These are phyloP conservation scores for Suhomyces sp. DNA, from an alignment of 805 yeast genomes.

Conservation along the genomic window DNA sequence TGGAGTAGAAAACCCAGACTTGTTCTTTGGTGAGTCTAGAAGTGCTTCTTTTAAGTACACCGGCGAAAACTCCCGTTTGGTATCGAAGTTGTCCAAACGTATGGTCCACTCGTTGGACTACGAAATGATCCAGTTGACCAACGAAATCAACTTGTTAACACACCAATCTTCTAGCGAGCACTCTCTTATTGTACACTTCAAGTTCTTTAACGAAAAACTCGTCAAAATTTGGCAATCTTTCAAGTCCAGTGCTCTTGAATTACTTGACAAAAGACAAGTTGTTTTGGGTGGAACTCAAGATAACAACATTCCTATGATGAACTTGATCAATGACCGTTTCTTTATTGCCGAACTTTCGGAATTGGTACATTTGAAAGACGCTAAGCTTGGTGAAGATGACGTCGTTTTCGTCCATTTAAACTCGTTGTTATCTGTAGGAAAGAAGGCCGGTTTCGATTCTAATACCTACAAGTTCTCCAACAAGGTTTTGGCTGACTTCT, in stretches of 20 bases:
- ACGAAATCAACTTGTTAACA: constrained; percentile 21
- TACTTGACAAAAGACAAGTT: constrained; percentile 1
- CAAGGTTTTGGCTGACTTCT: constrained; percentile 25
- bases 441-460: constrained; percentile 42
- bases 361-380: constrained; percentile 37
- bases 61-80: constrained; percentile 11
- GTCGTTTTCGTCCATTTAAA: constrained; percentile 38
- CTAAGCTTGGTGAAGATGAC: constrained; percentile 17
- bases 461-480: constrained; percentile 40
- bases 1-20: constrained; percentile 39
- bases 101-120: constrained; percentile 3
- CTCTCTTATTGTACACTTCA: constrained; percentile 15
- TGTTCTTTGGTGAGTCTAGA: constrained; percentile 18
- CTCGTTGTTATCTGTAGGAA: constrained; percentile 41
- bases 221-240: constrained; percentile 36
- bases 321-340: constrained; percentile 42
- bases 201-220: constrained; percentile 30
- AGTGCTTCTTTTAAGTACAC: constrained; percentile 21
- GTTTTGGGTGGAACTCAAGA: neutral
- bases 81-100: constrained; percentile 19
- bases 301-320: constrained; percentile 10
- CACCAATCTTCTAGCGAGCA: constrained; percentile 4
- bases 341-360: constrained; percentile 50
- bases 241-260: constrained; percentile 10
- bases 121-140: constrained; percentile 18